A percentile compares a stretch with the other conserved stretches of the same genome.
Evolutionary conservation across 495 filamentous ascomycete species (phyloP).

Genomic region (Annulohypoxylon nitens): DNA sequence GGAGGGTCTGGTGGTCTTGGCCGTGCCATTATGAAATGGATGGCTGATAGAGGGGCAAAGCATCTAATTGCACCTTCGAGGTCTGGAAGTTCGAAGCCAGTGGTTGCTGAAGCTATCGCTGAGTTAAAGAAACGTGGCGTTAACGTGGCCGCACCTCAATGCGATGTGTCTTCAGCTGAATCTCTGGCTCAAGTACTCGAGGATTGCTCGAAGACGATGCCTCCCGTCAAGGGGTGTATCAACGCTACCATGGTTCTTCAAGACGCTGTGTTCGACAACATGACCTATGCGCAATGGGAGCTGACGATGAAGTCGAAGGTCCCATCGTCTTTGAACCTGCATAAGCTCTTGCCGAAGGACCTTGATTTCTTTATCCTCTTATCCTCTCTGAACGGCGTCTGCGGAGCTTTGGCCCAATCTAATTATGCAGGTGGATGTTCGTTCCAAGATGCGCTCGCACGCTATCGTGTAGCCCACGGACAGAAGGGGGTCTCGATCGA

Average conservation of each 20-base stretch:
- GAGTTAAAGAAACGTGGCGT: slow-evolving; percentile 45
- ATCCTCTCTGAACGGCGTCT: slow-evolving; percentile 66
- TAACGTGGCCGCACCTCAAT: slow-evolving; percentile 49
- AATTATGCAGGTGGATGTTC: slow-evolving; percentile 72
- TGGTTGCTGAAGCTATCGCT: slow-evolving; percentile 40
- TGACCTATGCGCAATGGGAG: slow-evolving; percentile 59
- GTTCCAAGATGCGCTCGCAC: slow-evolving; percentile 65
- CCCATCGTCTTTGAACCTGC: slow-evolving; percentile 61
- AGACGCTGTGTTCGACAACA: slow-evolving; percentile 63
- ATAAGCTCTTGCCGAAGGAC: slow-evolving; percentile 52
- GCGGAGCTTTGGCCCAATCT: slow-evolving; percentile 66
- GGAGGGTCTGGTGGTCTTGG: slow-evolving; percentile 72
- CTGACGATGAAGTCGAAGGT: slow-evolving; percentile 61
- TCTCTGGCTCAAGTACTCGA: slow-evolving; percentile 37
- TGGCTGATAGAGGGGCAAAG: slow-evolving; percentile 66
- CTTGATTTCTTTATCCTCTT: slow-evolving; percentile 72
- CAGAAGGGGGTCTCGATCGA: slow-evolving; percentile 61
- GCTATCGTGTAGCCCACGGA: slow-evolving; percentile 52
- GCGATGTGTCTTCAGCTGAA: slow-evolving; percentile 54
- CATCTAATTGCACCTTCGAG: slow-evolving; percentile 67
- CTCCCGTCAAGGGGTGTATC: slow-evolving; percentile 67
- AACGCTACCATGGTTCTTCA: slow-evolving; percentile 65
- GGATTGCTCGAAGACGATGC: slow-evolving; percentile 51
- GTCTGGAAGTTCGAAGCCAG: slow-evolving; percentile 52
- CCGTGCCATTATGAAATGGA: slow-evolving; percentile 64